These are phyloP conservation scores for Colletotrichum chlorophyti DNA, from an alignment of 2,329 filamentous ascomycete genomes.

Conservation along the genomic window DNA sequence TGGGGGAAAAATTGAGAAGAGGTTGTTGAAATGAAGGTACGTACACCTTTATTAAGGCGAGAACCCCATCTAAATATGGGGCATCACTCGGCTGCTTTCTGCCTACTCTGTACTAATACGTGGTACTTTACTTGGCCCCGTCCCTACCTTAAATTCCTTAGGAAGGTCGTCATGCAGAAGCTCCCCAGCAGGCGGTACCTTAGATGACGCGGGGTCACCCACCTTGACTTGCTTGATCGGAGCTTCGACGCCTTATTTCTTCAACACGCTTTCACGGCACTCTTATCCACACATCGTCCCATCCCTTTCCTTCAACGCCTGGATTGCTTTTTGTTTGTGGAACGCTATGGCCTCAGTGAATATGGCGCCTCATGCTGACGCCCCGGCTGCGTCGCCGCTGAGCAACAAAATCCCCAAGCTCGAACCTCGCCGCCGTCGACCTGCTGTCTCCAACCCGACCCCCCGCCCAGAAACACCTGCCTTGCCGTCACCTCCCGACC, in stretches of 20 bases:
- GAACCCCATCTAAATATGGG: no score
- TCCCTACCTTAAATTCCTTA: neutral
- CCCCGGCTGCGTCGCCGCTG: neutral
- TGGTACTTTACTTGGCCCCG: no score
- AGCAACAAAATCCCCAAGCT: slow-evolving; percentile 65
- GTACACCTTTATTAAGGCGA: slow-evolving; percentile 13
- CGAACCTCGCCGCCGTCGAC: slow-evolving; percentile 66
- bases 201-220: neutral
- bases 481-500: slow-evolving; percentile 72
- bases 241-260: neutral
- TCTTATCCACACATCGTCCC: neutral
- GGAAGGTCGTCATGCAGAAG: neutral
- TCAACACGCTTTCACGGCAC: neutral
- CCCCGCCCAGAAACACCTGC: slow-evolving; percentile 79
- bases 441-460: slow-evolving; percentile 57
- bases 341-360: slow-evolving; percentile 14
- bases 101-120: no score
- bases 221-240: neutral
- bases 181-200: neutral
- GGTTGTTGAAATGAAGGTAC: neutral
- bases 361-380: neutral
- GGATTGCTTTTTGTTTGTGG: neutral
- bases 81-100: no score
- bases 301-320: neutral
- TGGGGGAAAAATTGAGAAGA: neutral